Base-by-base conservation (phyloP, 1,284 basidiomycete species). In the Melampsora americana region DNA sequence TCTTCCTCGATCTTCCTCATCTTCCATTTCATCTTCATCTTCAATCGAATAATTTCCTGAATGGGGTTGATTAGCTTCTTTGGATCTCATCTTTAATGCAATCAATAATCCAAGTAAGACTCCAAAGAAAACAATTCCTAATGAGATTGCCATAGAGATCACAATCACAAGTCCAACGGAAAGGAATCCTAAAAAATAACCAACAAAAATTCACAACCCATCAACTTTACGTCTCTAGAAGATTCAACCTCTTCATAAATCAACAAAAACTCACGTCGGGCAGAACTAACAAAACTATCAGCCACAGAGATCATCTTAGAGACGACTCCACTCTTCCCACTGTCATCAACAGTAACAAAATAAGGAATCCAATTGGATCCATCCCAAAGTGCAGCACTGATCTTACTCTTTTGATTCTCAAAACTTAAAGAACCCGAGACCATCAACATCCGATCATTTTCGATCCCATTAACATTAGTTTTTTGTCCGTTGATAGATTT, bases 91-190 rank as follows among this genome's bases (percentile, higher is more conserved):
- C 69, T 92, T 86, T 16, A 96, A 86, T 0, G 93, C 90, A 89
- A 93, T 92, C 59, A 98, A 85, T 64, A 98, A 90, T 65, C 92
- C 93, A 77, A 94, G 86, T 48, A 96, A 85, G 18, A 92, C 90
- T 28, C 97, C 86, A 0, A 98, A 85, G 85, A 99, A 94, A 69
- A 99, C 92, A 30, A 98, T 89, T 32, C 94, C 95, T 12, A 95
- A 93, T 4, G 92, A 90, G 78, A 98, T 96, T 39, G 95, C 95
- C 79, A 99, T 97, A 5, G 93, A 95, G 79, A 99, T 95, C 53
- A 98, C 87, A 78, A 99, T 97, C 73, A 99, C 93, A 50, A 98
- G 87, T 1, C 95, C 96, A 30, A 89, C 89, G 0, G 93, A 92
- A 69, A 97, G 88, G 86, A 90, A 92, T 82, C 89, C 93, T 93